A percentile compares a stretch with the other conserved stretches of the same genome.
Conservation (phyloP, 257 asterid genomes). For the Solanum acaule region DNA sequence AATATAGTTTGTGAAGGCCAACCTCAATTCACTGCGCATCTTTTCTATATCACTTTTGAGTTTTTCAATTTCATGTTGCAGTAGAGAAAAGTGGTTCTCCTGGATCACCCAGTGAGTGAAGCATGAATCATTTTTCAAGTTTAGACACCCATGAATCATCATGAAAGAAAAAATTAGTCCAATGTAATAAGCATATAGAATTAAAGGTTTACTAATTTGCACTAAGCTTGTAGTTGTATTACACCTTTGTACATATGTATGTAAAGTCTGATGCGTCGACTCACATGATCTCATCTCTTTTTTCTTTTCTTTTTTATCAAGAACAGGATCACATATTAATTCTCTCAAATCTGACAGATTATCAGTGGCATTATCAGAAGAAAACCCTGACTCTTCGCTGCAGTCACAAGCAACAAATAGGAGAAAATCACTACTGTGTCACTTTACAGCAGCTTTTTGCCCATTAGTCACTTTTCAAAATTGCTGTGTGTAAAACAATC, state of each 20-base stretch:
- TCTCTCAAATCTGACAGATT: background rate
- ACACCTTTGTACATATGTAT: background rate
- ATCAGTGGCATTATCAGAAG: background rate
- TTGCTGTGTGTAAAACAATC: background rate
- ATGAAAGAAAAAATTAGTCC: background rate
- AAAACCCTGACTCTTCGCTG: background rate
- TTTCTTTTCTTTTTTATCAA: background rate
- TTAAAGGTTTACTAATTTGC: background rate
- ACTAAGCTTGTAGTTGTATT: background rate
- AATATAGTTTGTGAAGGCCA: background rate
- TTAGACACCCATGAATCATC: background rate
- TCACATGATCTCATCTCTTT: background rate
- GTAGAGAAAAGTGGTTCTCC: constrained; percentile 80
- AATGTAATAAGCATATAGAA: background rate
- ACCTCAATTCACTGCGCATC: constrained; percentile 92
- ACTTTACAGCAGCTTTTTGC: background rate
- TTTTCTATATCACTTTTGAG: constrained; percentile 73
- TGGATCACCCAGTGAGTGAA: constrained; percentile 28
- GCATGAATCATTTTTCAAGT: background rate
- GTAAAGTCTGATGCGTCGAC: background rate
- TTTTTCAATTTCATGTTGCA: constrained; percentile 87
- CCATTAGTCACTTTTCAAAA: background rate
- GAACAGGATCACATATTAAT: background rate
- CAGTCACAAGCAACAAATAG: background rate
- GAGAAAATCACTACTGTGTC: background rate